phyloP scores from a whole-genome alignment of 2,329 filamentous ascomycete species.

The Penicillium sp. region DNA sequence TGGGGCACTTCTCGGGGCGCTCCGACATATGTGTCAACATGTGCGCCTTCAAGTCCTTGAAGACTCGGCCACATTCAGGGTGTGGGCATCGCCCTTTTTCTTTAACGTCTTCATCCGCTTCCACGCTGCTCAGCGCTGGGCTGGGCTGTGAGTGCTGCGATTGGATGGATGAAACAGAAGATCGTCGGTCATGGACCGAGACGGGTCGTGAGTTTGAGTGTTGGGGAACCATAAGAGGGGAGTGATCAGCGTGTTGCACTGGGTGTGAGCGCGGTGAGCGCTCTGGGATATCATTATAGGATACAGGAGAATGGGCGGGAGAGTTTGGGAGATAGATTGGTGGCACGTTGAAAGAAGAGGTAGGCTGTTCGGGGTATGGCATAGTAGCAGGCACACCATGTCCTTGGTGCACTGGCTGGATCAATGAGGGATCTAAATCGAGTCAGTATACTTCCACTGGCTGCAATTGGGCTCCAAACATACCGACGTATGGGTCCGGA shows the following conservation, averaged over 20 bases:
- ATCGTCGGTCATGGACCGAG: slow-evolving; percentile 56
- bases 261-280: slow-evolving; percentile 28
- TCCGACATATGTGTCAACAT: slow-evolving; percentile 93
- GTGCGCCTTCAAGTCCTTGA: slow-evolving; percentile 91
- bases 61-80: slow-evolving; percentile 78
- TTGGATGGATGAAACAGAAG: slow-evolving; percentile 70
- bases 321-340: slow-evolving; percentile 36
- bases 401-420: slow-evolving; percentile 51
- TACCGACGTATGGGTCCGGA: slow-evolving; percentile 38
- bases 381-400: slow-evolving; percentile 32
- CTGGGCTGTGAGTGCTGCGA: slow-evolving; percentile 65
- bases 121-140: slow-evolving; percentile 60
- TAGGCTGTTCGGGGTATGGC: slow-evolving; percentile 36
- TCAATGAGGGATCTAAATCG: slow-evolving; percentile 57
- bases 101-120: slow-evolving; percentile 61
- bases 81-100: slow-evolving; percentile 75
- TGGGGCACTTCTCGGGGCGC: slow-evolving; percentile 91
- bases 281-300: slow-evolving; percentile 32
- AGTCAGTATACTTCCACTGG: slow-evolving; percentile 5
- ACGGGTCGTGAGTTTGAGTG: slow-evolving; percentile 56
- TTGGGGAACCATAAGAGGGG: slow-evolving; percentile 65
- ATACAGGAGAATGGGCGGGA: slow-evolving; percentile 38
- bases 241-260: slow-evolving; percentile 42
- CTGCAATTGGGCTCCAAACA: slow-evolving; percentile 15
- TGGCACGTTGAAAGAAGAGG: slow-evolving; percentile 25